Percentiles rank a stretch among this genome's conserved stretches.
phyloP scores from a whole-genome alignment of 1,139 yeast genomes.

The Zhuliangozyma blackwelliae region DNA sequence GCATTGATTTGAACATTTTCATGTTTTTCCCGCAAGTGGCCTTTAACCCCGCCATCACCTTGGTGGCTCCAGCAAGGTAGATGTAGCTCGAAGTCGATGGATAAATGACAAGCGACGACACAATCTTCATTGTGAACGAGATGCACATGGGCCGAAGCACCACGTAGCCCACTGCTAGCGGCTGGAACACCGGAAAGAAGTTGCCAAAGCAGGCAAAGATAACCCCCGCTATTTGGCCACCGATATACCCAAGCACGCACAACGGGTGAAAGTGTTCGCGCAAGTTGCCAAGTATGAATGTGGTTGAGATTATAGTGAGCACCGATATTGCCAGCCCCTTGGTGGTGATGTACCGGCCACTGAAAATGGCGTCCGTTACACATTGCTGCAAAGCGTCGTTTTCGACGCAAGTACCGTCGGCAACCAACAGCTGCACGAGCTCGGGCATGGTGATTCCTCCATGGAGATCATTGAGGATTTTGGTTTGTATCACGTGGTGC shows the following conservation, averaged over 20 bases:
- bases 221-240: slow-evolving; percentile 19
- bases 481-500: slow-evolving; percentile 20
- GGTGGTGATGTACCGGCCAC: slow-evolving; percentile 28
- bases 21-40: slow-evolving; percentile 18
- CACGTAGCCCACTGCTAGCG: slow-evolving; percentile 16
- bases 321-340: slow-evolving; percentile 22
- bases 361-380: slow-evolving; percentile 17
- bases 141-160: slow-evolving; percentile 25
- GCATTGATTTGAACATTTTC: slow-evolving; percentile 22
- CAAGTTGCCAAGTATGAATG: slow-evolving; percentile 22
- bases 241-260: slow-evolving; percentile 18
- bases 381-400: slow-evolving; percentile 18
- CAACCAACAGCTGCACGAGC: slow-evolving; percentile 16
- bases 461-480: slow-evolving; percentile 22
- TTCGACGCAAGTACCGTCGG: slow-evolving; percentile 25
- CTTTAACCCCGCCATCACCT: slow-evolving; percentile 14
- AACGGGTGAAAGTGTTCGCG: slow-evolving; percentile 18
- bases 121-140: slow-evolving; percentile 18
- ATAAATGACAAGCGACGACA: slow-evolving; percentile 19
- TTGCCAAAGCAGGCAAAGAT: slow-evolving; percentile 24
- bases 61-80: slow-evolving; percentile 17
- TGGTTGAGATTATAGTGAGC: slow-evolving; percentile 22
- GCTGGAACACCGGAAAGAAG: slow-evolving; percentile 25
- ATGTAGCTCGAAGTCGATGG: slow-evolving; percentile 28
- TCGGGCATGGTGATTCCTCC: slow-evolving; percentile 21